Evolutionary conservation across 805 yeast species (phyloP), one percentile per base, ranked within the genome.

Genomic region (Scheffersomyces coipomensis): DNA sequence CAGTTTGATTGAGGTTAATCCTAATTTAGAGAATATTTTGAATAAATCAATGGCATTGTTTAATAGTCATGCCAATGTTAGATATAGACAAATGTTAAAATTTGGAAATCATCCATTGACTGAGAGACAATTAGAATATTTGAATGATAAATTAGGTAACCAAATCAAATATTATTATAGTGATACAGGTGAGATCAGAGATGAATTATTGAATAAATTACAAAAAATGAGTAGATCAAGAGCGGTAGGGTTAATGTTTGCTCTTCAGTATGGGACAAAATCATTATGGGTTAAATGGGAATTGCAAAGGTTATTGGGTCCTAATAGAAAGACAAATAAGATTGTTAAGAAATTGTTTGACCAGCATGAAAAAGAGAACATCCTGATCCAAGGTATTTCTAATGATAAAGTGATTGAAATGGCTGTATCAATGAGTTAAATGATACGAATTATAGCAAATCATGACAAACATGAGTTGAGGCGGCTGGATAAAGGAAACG

Each of bases 251-350:
- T 43, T 66, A 30, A 55, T 64, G 8, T 61, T 66, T 51, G 71
- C 69, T 1, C 18, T 47, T 19, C 52, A 47, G 27, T 62, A 53
- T 39, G 60, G 67, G 5, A 39, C 41, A 19, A 42, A 42, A 19
- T 39, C 62, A 8, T 42, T 60, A 19, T 54, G 56, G 52, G 50
- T 64, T 5, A 47, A 45, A 26, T 63, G 68, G 66, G 66, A 64
- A 34, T 43, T 67, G 9, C 55, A 52, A 23, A 47, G 40, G 15
- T 18, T 63, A 34, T 26, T 63, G 9, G 69, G 70, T 1, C 49
- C 56, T 6, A 48, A 48, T 39, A 47, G 48, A 27, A 48, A 41
- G 32, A 38, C 40, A 15, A 29, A 31, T 12, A 17, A 32, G 5
- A 19, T 25, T 11, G 35, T 46, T 6, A 27, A 34, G 11, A 42